Evolutionary conservation across 78 protist species (phyloP).

Genomic region (Pigoraptor vietnamica): DNA sequence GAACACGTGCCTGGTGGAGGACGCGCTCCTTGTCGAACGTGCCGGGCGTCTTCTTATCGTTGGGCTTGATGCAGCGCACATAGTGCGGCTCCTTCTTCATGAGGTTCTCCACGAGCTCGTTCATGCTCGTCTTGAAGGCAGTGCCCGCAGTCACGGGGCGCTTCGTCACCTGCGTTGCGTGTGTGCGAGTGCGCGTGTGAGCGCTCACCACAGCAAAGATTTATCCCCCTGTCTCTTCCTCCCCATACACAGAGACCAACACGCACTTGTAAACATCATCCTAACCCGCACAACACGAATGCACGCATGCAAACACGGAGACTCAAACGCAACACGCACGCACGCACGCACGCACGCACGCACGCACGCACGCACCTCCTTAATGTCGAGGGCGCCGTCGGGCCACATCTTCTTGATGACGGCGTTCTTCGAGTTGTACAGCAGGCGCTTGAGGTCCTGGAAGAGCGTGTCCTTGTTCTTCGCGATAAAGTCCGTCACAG

Average conservation of each 20-base stretch:
- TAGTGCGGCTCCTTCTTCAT: slow-evolving; percentile 68
- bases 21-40: slow-evolving; percentile 40
- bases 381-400: not conserved
- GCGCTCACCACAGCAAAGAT: not conserved
- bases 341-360: not conserved
- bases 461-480: slow-evolving; percentile 75
- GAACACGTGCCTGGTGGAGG: slow-evolving; percentile 39
- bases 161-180: no score
- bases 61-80: slow-evolving; percentile 73
- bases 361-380: no score
- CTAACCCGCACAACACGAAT: no score
- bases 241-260: no score
- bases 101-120: slow-evolving; percentile 46
- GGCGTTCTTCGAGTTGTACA: not conserved
- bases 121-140: slow-evolving; percentile 11
- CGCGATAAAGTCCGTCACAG: slow-evolving; percentile 65
- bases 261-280: no score
- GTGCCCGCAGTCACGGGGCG: slow-evolving; percentile 17
- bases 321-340: not conserved
- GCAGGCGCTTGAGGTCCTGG: not conserved
- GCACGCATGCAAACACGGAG: not conserved
- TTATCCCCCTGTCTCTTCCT: not conserved
- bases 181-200: not conserved
- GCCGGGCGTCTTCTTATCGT: slow-evolving; percentile 54
- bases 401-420: not conserved